Base-by-base conservation (phyloP, 1,284 basidiomycete genomes). In the Microbotryomycetes sp. region DNA sequence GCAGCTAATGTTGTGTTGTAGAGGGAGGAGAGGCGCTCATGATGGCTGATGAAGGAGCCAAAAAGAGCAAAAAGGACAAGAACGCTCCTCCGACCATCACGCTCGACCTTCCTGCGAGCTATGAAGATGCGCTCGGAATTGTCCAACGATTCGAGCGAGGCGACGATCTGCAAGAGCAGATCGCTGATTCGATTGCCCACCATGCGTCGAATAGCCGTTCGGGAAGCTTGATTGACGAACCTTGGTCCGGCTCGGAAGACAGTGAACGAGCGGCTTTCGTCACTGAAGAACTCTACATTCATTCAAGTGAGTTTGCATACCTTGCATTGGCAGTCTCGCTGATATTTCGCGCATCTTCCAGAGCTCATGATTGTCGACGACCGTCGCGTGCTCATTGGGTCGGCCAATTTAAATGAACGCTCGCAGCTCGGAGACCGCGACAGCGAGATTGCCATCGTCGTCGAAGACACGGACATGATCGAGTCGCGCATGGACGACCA, bases 291-390 rank as follows among this genome's bases (percentile, higher is more conserved):
- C 75, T 88, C 21, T 87, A 88, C 71, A 89, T 89, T 64, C 86
- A 90, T 73, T 67, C 52, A 41, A 70, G 56, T 56, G 26, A 9
- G 30, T 31, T 4, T 3, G 21, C 13, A 2, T 31, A 27, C 13
- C 54, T 50, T 50, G 21, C 3, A 29, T n/a, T 21, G n/a, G 16
- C 15, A 16, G 15, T 45, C 56, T 21, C 49, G 52, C 55, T 9
- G 75, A 76, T 63, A 77, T 77, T 50, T 75, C 76, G 69, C 73
- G 69, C 57, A 78, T 18, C 21, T 49, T 24, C 15, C 65, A 31
- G 62, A 80, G 71, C 68, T 94, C 26, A 92, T 96, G 91, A 89
- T 96, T 62, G 89, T 94, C 24, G 92, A 97, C 72, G 92, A 96
- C 74, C 80, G 83, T 21, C 80, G 85, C 41, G 89, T 93, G 45